phyloP scores from a whole-genome alignment of 345 rosid species.

The Gossypium mustelinum region DNA sequence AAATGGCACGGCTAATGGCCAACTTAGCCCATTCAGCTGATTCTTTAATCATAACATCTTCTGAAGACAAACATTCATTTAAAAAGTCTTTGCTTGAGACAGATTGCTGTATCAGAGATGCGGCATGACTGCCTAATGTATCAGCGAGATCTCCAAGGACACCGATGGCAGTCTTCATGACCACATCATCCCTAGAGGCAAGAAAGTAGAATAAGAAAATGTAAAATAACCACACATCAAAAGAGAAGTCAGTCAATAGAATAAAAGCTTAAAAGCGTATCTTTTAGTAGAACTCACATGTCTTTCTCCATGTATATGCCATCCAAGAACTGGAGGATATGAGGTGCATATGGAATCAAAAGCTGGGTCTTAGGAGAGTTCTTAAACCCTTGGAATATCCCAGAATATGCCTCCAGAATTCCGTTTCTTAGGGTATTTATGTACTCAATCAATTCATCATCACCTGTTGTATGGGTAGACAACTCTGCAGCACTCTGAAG shows the following conservation, averaged over 20 bases:
- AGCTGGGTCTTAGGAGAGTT: constrained; percentile 69
- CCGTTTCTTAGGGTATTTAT: constrained; percentile 69
- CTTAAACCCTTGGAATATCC: constrained; percentile 75
- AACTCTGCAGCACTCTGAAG: constrained; percentile 74
- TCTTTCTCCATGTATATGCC: constrained; percentile 76
- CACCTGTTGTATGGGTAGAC: constrained; percentile 54
- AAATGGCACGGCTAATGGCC: constrained; percentile 69
- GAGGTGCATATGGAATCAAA: constrained; percentile 65
- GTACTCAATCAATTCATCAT: constrained; percentile 70
- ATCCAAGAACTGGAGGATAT: constrained; percentile 70
- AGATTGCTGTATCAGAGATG: constrained; percentile 66
- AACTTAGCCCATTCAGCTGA: constrained; percentile 73
- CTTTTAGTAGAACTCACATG: constrained; percentile 42
- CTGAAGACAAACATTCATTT: constrained; percentile 67
- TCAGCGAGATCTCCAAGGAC: constrained; percentile 77
- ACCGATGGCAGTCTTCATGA: constrained; percentile 76
- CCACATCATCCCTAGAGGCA: constrained; percentile 60
- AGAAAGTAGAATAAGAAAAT: not conserved
- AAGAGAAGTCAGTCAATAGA: not conserved
- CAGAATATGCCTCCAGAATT: constrained; percentile 75
- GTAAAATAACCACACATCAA: not conserved
- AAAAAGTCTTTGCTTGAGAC: constrained; percentile 66
- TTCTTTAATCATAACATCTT: constrained; percentile 64
- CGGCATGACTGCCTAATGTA: constrained; percentile 69
- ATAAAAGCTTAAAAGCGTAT: not conserved